Evolutionary conservation across 495 filamentous ascomycete species (phyloP).

Genomic region (Pyronema omphalodes): DNA sequence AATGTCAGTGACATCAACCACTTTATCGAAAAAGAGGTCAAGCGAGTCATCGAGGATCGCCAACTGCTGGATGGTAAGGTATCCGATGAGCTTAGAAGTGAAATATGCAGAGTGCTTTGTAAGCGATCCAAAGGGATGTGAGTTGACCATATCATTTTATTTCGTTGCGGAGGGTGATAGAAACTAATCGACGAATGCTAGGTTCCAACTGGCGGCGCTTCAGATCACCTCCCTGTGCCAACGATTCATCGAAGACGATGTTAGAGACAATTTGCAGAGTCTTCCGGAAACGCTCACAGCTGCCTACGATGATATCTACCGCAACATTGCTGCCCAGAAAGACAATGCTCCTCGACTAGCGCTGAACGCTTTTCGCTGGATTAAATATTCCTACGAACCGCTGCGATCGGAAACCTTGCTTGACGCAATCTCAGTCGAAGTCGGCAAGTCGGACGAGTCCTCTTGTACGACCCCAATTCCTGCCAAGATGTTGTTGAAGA

Average conservation of each 20-base stretch:
- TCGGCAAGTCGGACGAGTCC: background rate
- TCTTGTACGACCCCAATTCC: background rate
- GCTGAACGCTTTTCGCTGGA: constrained; percentile 2
- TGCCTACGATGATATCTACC: constrained; percentile 2
- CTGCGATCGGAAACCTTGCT: background rate
- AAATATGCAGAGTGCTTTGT: too few relatives aligned
- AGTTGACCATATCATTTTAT: too few relatives aligned
- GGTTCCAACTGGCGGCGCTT: constrained; percentile 2
- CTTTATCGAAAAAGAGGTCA: too few relatives aligned
- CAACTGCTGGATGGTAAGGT: too few relatives aligned
- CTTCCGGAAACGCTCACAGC: constrained; percentile 1
- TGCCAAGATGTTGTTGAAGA: background rate
- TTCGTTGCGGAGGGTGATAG: too few relatives aligned
- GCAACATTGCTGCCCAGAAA: background rate
- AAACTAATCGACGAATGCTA: background rate
- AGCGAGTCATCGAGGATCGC: too few relatives aligned
- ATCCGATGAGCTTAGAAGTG: too few relatives aligned
- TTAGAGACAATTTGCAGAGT: background rate
- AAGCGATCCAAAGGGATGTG: too few relatives aligned
- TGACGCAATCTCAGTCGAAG: background rate
- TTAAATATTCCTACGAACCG: constrained; percentile 2
- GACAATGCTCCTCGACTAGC: background rate
- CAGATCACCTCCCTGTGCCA: background rate
- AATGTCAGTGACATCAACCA: too few relatives aligned
- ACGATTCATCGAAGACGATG: background rate